Evolutionary conservation across 305 asterid species (phyloP).

Genomic region (Coffea humblotiana): DNA sequence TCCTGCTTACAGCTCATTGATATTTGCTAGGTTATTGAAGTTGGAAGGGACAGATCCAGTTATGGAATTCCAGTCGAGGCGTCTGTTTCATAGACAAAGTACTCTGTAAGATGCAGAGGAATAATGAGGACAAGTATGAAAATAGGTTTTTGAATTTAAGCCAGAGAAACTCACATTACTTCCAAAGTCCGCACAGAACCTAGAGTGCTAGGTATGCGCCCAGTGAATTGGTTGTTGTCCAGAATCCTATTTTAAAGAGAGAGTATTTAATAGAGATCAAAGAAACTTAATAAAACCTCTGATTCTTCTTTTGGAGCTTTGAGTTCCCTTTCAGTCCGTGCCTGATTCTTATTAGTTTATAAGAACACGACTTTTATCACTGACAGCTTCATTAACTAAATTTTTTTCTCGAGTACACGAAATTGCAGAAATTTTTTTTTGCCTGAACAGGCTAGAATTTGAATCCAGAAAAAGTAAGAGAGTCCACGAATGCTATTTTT

Average conservation of each 20-base stretch:
- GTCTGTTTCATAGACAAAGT: constrained; percentile 44
- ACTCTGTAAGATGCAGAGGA: constrained; percentile 7
- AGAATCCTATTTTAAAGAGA: constrained; percentile 55
- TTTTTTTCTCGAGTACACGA: too few species aligned
- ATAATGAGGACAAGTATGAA: not conserved
- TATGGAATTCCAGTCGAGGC: constrained; percentile 68
- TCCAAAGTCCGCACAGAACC: constrained; percentile 56
- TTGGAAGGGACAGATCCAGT: constrained; percentile 57
- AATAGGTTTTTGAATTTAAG: constrained; percentile 7
- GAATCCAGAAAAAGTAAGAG: too few species aligned
- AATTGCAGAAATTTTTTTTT: too few species aligned
- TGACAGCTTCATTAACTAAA: too few species aligned
- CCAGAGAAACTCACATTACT: constrained; percentile 65
- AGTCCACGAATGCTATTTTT: too few species aligned
- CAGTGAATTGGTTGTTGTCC: constrained; percentile 66
- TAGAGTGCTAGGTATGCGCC: constrained; percentile 56
- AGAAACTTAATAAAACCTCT: not conserved
- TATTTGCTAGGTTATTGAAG: constrained; percentile 51
- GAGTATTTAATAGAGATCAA: constrained; percentile 15
- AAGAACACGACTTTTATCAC: too few species aligned
- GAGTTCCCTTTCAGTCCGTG: not conserved
- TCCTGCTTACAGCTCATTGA: constrained; percentile 66
- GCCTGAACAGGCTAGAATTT: too few species aligned
- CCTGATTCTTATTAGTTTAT: too few species aligned
- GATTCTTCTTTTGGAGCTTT: not conserved